Percentiles rank a stretch among this genome's conserved stretches.
These are phyloP conservation scores for Hyphopichia homilentoma DNA, from an alignment of 805 yeast genomes.

Conservation along the genomic window DNA sequence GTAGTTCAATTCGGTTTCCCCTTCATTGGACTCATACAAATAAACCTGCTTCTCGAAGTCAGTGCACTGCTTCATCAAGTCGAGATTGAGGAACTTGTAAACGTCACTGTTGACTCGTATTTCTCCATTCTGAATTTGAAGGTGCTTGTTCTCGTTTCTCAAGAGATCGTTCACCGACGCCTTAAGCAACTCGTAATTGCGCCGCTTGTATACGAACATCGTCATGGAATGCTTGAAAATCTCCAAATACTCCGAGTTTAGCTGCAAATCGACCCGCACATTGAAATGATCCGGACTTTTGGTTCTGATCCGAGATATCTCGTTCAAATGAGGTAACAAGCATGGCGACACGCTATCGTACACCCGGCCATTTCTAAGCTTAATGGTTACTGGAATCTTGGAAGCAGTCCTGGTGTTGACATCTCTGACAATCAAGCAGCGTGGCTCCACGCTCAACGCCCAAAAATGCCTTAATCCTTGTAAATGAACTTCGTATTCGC, in stretches of 20 bases:
- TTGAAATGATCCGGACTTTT: constrained; percentile 50
- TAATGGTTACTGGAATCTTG: constrained; percentile 40
- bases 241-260: constrained; percentile 40
- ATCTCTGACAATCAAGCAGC: constrained; percentile 78
- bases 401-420: constrained; percentile 57
- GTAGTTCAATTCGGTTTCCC: constrained; percentile 10
- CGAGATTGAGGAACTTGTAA: constrained; percentile 17
- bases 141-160: constrained; percentile 29
- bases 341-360: constrained; percentile 54
- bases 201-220: constrained; percentile 48
- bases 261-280: constrained; percentile 41
- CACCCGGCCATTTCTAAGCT: constrained; percentile 33
- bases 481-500: constrained; percentile 56
- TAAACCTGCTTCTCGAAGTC: constrained; percentile 29
- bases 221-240: constrained; percentile 43
- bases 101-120: constrained; percentile 21
- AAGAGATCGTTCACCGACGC: constrained; percentile 29
- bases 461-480: constrained; percentile 89
- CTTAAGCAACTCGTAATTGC: constrained; percentile 36
- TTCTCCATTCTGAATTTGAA: constrained; percentile 25
- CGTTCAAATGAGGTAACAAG: constrained; percentile 57
- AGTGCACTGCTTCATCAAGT: constrained; percentile 18
- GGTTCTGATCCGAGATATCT: constrained; percentile 47
- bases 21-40: constrained; percentile 20
- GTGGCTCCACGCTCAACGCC: constrained; percentile 76